These are phyloP conservation scores for Isoetes engelmannii DNA, from an alignment of 83 land plant genomes.

Conservation along the genomic window DNA sequence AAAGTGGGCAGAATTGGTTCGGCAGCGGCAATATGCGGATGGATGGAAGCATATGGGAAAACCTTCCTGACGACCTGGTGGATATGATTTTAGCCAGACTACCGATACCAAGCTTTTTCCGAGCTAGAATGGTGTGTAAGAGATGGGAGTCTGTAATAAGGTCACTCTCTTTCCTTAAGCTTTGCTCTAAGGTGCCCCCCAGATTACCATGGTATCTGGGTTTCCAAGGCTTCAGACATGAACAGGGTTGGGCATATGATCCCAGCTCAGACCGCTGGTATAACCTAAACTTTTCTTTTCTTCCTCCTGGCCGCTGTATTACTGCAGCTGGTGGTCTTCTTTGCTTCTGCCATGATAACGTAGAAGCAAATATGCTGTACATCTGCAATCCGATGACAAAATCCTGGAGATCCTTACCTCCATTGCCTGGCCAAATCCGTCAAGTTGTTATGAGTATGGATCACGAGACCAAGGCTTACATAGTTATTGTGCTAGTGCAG, in stretches of 20 bases:
- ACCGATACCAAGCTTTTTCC: neutral
- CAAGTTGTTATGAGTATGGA: neutral
- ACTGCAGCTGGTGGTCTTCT: neutral
- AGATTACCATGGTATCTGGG: neutral
- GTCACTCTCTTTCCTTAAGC: slow-evolving; percentile 1
- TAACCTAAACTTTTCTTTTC: neutral
- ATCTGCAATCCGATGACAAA: neutral
- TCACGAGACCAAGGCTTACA: neutral
- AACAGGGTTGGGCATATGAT: slow-evolving; percentile 1
- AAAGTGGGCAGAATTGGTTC: too few relatives aligned
- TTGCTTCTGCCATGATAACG: neutral
- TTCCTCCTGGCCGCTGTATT: slow-evolving; percentile 1
- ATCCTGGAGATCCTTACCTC: neutral
- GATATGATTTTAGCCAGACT: neutral
- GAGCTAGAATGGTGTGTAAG: neutral
- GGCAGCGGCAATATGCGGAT: neutral
- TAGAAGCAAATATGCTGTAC: neutral
- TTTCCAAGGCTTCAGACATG: slow-evolving; percentile 2
- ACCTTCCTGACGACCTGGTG: neutral
- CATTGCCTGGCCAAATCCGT: neutral
- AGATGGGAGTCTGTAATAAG: neutral
- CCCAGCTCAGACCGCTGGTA: neutral
- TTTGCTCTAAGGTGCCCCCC: neutral
- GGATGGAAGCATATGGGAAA: neutral
- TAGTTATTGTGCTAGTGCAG: neutral